Base-by-base conservation (phyloP, 208 protist genomes). In the Trypanosoma lewisi region DNA sequence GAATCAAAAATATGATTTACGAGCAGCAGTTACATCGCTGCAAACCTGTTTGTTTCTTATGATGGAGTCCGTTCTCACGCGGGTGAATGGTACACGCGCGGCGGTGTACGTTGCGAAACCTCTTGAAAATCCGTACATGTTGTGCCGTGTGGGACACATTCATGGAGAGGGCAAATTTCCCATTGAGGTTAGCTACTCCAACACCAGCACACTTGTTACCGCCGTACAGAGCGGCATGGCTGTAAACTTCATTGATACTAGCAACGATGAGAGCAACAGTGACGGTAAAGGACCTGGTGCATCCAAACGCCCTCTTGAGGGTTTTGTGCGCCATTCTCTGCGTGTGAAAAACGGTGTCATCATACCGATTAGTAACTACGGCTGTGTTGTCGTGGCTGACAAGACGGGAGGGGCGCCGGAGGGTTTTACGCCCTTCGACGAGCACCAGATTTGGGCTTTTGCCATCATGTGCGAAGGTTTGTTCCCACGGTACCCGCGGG, bases 11-110 rank as follows among this genome's bases (percentile, higher is more conserved):
- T 23, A 17, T 17, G 75, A 87, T 25, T 48, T 68, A 31, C 70
- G 67, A 9, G 70, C 51, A 9, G 75, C 71, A 14, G 73, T 70
- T 6, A 60, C 61, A 16, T 58, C 69, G 37, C 47, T 95, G 28
- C 85, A 89, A 57, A 78, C 75, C 12, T 86, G 79, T 28, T 73
- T 95, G 30, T 80, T 75, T 61, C 28, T 95, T 2, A 65, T 90
- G 55, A 70, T 95, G 34, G 83, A 92, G 37, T 72, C 77, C 2
- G 70, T 80, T 4, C 49, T 85, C 17, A 76, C 74, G 14, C 65
- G 75, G 4, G 68, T 73, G 7, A 80, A 81, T 28, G 85, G 67
- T 3, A 79, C 67, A 1, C 75, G 78, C 7, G 88, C 70, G 0
- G 88, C 83, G 0, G 53, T 95, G 0, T 95, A 86, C 67, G 37